Evolutionary conservation across 306 rosid genomes (phyloP).

Genomic region (Begonia loranthoides): DNA sequence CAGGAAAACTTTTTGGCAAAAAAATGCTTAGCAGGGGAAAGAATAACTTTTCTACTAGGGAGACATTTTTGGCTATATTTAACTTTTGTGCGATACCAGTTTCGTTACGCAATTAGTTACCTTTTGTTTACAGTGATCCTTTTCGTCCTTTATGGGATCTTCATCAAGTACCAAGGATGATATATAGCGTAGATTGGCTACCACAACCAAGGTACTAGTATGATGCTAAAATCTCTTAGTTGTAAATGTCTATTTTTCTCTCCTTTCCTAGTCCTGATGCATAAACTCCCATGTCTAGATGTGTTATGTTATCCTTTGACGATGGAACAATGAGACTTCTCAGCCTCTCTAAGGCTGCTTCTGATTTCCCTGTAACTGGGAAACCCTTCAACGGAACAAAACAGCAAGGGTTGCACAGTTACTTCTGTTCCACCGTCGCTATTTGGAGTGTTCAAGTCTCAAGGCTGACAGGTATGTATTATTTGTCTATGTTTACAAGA

Average conservation of each 20-base stretch:
- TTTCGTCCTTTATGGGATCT: slow-evolving; percentile 75
- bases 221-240: not conserved
- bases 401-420: slow-evolving; percentile 56
- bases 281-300: slow-evolving; percentile 28
- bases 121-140: slow-evolving; percentile 53
- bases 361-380: slow-evolving; percentile 65
- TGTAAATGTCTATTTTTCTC: not conserved
- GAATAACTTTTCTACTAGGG: no score
- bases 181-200: slow-evolving; percentile 81
- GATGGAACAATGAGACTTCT: slow-evolving; percentile 78
- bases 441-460: slow-evolving; percentile 85
- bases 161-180: slow-evolving; percentile 47
- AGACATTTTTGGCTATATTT: no score
- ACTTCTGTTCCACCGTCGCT: slow-evolving; percentile 41
- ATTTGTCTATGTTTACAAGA: no score
- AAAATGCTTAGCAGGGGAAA: no score
- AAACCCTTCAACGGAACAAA: slow-evolving; percentile 42
- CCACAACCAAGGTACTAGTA: slow-evolving; percentile 58
- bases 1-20: no score
- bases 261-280: not conserved
- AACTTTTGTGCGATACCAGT: slow-evolving; percentile 2
- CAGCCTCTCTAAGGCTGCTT: slow-evolving; percentile 67
- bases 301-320: slow-evolving; percentile 70
- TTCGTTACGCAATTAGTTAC: not conserved
- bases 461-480: slow-evolving; percentile 45